Evolutionary conservation across 306 rosid species (phyloP).

Genomic region (Crataegus laevigata): DNA sequence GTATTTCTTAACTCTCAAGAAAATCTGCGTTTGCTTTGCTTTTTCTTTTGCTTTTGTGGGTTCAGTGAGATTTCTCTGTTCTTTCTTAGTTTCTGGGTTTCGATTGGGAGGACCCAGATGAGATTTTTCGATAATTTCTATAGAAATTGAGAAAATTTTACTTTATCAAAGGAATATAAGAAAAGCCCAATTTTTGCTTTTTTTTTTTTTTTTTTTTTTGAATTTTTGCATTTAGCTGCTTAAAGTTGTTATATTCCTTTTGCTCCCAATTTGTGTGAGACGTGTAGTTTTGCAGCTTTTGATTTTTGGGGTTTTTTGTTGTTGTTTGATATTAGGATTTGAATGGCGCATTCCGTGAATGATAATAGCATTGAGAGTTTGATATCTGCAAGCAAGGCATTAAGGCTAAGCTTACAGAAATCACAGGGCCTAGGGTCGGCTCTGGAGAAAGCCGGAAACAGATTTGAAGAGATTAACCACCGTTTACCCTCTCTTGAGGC

Average conservation of each 20-base stretch:
- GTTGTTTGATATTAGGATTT: conserved; percentile 17
- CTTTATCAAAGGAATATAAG: neutral
- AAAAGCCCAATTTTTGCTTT: neutral
- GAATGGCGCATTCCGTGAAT: conserved; percentile 57
- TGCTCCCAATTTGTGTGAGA: neutral
- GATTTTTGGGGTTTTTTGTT: conserved; percentile 1
- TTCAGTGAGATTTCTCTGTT: neutral
- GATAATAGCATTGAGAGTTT: conserved; percentile 40
- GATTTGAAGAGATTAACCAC: conserved; percentile 65
- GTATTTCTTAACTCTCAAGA: neutral
- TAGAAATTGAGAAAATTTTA: conserved; percentile 9
- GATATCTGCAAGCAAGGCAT: conserved; percentile 58
- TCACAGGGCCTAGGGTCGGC: conserved; percentile 63
- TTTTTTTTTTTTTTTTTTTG: neutral
- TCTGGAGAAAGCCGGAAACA: conserved; percentile 69
- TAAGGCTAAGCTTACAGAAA: conserved; percentile 79
- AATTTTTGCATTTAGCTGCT: conserved; percentile 8
- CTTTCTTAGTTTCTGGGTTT: conserved; percentile 16
- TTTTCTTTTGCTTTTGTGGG: conserved; percentile 2
- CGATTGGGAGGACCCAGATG: conserved; percentile 13
- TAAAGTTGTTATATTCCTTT: neutral
- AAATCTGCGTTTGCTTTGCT: neutral
- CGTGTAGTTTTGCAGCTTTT: conserved; percentile 12
- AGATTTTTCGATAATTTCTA: conserved; percentile 43
- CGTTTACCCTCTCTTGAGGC: conserved; percentile 70